Evolutionary conservation across 2,329 filamentous ascomycete species (phyloP).

Genomic region (Xylariomycetidae sp.): DNA sequence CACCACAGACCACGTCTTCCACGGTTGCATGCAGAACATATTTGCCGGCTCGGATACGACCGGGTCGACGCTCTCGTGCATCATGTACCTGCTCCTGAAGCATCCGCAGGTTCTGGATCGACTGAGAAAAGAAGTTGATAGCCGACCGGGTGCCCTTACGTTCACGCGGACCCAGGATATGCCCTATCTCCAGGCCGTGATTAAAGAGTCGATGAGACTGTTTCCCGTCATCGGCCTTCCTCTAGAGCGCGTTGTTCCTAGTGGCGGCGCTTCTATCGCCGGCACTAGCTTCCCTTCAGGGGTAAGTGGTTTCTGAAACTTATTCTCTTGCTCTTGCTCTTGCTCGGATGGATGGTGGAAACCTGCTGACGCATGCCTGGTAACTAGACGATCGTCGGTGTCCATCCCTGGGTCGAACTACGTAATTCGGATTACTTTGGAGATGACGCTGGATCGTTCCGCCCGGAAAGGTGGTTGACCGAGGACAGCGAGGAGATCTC

Average conservation of each 20-base stretch:
- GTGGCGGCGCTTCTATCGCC: constrained; percentile 26
- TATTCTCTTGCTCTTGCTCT: background rate
- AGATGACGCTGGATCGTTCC: constrained; percentile 30
- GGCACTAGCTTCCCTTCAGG: constrained; percentile 18
- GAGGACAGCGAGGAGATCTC: constrained; percentile 10
- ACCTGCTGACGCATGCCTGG: too few relatives aligned
- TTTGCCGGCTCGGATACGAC: constrained; percentile 33
- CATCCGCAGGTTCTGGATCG: constrained; percentile 24
- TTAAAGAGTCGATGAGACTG: constrained; percentile 42
- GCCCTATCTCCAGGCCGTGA: constrained; percentile 43
- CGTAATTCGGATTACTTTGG: constrained; percentile 36
- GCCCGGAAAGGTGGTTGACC: constrained; percentile 15
- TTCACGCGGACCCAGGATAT: constrained; percentile 27
- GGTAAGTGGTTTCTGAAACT: constrained; percentile 3
- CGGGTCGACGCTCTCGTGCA: constrained; percentile 25
- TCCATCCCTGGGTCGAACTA: constrained; percentile 39
- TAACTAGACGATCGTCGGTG: constrained; percentile 33
- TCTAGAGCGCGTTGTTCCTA: constrained; percentile 39
- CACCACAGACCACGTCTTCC: constrained; percentile 20
- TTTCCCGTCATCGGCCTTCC: constrained; percentile 39
- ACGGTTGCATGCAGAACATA: constrained; percentile 21
- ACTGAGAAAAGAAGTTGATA: constrained; percentile 34
- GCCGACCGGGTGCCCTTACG: constrained; percentile 9
- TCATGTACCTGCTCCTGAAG: constrained; percentile 25
- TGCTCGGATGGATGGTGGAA: too few relatives aligned